phyloP scores from a whole-genome alignment of 1,284 basidiomycete species.

The Austroboletus niveus region DNA sequence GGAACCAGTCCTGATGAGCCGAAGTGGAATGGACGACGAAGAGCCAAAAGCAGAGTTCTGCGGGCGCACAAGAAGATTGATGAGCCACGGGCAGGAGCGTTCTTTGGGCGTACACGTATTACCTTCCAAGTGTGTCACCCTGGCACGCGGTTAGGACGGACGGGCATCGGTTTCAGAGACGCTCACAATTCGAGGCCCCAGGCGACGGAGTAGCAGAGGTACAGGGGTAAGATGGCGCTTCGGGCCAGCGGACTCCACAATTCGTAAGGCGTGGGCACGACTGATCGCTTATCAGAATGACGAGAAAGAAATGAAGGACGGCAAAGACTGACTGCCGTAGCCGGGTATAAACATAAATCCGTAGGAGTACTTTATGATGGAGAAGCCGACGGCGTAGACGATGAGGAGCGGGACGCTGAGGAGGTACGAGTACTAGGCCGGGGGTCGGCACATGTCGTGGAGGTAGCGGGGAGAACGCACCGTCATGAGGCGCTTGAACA shows the following conservation, averaged over 20 bases:
- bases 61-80: background rate
- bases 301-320: background rate
- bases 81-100: too few relatives aligned
- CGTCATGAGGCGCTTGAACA: constrained; percentile 80
- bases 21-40: constrained; percentile 68
- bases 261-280: constrained; percentile 60
- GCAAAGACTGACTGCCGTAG: constrained; percentile 47
- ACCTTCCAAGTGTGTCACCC: constrained; percentile 79
- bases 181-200: constrained; percentile 75
- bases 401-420: constrained; percentile 59
- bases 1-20: constrained; percentile 69
- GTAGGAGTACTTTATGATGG: constrained; percentile 67
- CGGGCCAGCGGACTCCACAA: constrained; percentile 51
- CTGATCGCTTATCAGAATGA: constrained; percentile 34
- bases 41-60: constrained; percentile 80
- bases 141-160: constrained; percentile 25
- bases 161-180: background rate
- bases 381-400: constrained; percentile 59
- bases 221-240: constrained; percentile 58
- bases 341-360: constrained; percentile 51
- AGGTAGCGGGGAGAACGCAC: constrained; percentile 38
- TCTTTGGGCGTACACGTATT: background rate
- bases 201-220: constrained; percentile 56
- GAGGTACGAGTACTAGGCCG: constrained; percentile 66
- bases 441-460: too few relatives aligned